Percentiles rank a stretch among this genome's conserved stretches.
Conservation (phyloP, 2,329 filamentous ascomycete genomes). For the Penicillium sp. region DNA sequence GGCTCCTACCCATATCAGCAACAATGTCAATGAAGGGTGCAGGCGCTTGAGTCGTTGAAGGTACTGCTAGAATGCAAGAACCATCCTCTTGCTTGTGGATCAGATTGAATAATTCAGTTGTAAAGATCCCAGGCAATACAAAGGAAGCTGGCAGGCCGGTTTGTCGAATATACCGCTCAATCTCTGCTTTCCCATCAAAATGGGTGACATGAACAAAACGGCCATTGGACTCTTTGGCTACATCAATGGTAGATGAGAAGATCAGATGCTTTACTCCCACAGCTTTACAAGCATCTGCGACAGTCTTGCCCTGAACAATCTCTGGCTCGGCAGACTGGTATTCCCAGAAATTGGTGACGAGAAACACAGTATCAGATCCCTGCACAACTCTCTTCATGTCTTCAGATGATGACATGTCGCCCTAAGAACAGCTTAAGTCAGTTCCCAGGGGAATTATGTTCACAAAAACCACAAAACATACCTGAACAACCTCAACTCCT, state of each 20-base stretch:
- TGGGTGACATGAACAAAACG: conserved; percentile 23
- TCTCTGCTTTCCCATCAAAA: conserved; percentile 46
- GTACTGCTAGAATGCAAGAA: conserved; percentile 5
- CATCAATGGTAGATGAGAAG: conserved; percentile 10
- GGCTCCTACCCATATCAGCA: conserved; percentile 47
- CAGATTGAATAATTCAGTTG: conserved; percentile 26
- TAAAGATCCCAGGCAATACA: conserved; percentile 45
- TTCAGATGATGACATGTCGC: neutral
- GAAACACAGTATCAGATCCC: conserved; percentile 13
- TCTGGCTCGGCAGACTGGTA: conserved; percentile 5
- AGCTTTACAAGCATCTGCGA: conserved; percentile 10
- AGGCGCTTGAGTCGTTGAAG: conserved; percentile 4
- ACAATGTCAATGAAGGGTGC: conserved; percentile 13
- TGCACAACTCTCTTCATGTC: neutral
- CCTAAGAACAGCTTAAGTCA: neutral
- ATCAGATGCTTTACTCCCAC: conserved; percentile 12
- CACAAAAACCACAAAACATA: neutral
- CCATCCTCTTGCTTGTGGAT: conserved; percentile 7
- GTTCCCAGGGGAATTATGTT: neutral
- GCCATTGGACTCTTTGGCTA: conserved; percentile 5
- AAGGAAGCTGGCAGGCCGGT: conserved; percentile 41
- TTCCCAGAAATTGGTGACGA: conserved; percentile 18
- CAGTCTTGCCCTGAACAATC: conserved; percentile 10
- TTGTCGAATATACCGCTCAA: conserved; percentile 40
- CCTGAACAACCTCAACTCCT: conserved; percentile 53